Evolutionary conservation across 345 rosid species (phyloP).

Genomic region (Gossypium stocksii): DNA sequence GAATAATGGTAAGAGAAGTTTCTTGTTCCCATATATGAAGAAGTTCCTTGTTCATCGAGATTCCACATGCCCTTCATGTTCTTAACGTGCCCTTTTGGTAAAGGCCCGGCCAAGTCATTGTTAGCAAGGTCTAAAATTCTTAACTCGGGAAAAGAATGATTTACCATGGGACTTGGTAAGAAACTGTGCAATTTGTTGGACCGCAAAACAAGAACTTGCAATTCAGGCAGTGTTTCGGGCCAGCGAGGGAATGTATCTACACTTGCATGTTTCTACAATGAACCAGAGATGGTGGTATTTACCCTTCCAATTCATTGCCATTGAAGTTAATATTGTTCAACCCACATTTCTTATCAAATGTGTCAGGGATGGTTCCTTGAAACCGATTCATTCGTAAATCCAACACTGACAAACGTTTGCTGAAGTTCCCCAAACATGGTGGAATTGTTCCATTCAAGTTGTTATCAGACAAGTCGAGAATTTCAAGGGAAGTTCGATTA

Average conservation of each 20-base stretch:
- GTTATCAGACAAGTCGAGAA: slow-evolving; percentile 8
- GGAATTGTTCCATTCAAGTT: slow-evolving; percentile 25
- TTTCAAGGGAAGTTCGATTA: neutral
- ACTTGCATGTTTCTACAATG: slow-evolving; percentile 4
- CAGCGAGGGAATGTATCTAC: slow-evolving; percentile 8
- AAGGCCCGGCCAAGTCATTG: neutral
- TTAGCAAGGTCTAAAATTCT: neutral
- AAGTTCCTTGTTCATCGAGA: neutral
- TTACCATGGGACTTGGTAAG: neutral
- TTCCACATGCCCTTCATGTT: neutral
- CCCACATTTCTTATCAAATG: neutral
- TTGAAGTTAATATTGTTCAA: slow-evolving; percentile 6
- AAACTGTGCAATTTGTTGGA: neutral
- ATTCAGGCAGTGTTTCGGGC: neutral
- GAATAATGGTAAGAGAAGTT: neutral
- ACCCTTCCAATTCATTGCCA: slow-evolving; percentile 17
- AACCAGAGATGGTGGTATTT: neutral
- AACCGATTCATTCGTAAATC: slow-evolving; percentile 20
- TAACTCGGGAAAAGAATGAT: neutral
- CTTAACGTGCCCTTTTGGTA: neutral
- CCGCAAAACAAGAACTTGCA: neutral
- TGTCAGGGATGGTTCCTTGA: slow-evolving; percentile 10
- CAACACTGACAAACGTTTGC: neutral
- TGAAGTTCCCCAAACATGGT: slow-evolving; percentile 20
- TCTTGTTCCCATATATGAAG: neutral